phyloP scores from a whole-genome alignment of 2,329 filamentous ascomycete genomes.

The Teratosphaeriaceae sp. region DNA sequence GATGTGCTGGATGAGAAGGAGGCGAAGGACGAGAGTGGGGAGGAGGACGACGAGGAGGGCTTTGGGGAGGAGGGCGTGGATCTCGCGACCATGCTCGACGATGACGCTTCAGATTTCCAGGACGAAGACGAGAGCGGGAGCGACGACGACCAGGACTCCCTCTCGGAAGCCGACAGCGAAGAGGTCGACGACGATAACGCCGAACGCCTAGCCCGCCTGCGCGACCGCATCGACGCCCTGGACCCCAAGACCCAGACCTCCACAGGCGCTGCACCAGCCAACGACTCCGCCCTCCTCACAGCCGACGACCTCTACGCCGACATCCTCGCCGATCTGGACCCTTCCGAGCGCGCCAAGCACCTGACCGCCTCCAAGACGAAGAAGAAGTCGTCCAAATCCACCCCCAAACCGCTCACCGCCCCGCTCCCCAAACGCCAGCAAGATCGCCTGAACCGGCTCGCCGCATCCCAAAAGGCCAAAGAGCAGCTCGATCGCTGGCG shows the following conservation, averaged over 20 bases:
- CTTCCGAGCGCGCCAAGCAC: conserved; percentile 58
- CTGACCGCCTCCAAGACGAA: conserved; percentile 47
- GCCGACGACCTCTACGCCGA: conserved; percentile 68
- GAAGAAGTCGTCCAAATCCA: conserved; percentile 30
- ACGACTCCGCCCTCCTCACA: conserved; percentile 51
- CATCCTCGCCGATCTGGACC: conserved; percentile 62
- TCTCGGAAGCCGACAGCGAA: conserved; percentile 40
- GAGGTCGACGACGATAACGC: conserved; percentile 36
- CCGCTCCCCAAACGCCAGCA: conserved; percentile 82
- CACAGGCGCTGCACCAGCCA: conserved; percentile 36
- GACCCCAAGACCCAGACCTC: conserved; percentile 25
- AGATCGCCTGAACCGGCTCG: conserved; percentile 71
- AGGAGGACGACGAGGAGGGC: conserved; percentile 50
- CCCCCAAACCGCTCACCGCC: conserved; percentile 53
- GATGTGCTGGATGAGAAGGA: conserved; percentile 44
- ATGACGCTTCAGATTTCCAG: conserved; percentile 41
- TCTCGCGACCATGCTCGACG: conserved; percentile 55
- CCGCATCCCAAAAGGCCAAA: conserved; percentile 85
- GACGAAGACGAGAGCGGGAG: conserved; percentile 49
- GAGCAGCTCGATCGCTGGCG: conserved; percentile 87
- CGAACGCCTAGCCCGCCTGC: conserved; percentile 59
- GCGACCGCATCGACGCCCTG: conserved; percentile 42
- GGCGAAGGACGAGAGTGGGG: conserved; percentile 34
- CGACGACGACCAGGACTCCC: conserved; percentile 52
- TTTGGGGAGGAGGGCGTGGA: conserved; percentile 58